Evolutionary conservation across 2,329 filamentous ascomycete genomes (phyloP), one percentile per base, ranked within the genome.

Genomic region (Paecilomyces variotii): DNA sequence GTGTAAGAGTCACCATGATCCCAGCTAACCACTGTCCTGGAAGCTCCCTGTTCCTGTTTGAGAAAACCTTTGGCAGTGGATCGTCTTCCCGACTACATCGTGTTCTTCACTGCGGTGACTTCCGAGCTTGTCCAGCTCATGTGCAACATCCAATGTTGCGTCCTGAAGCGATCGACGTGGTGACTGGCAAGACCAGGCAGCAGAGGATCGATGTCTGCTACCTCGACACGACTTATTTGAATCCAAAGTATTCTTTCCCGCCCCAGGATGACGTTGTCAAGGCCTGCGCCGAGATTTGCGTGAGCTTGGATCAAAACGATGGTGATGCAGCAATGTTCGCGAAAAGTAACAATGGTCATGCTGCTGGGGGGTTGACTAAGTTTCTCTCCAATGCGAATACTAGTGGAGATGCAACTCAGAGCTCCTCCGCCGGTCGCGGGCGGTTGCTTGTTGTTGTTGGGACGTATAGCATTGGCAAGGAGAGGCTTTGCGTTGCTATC

Each of bases 401-500:
- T 56, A 55, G 54, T 50, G 63, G 63, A 68, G 63, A 66, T 57
- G 63, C 19, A 55, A 60, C 57, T 58, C 64, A 80, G 70, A 63
- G 57, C 2, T 68, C 39, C n/a, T 24, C 39, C 19, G 19, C 14
- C 19, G n/a, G 72, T 30, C 79, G 80, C 53, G 86, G 89, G 53
- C 87, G 91, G 3, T 81, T 99, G 2, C 82, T 99, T 0, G 90
- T 99, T 4, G 85, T 99, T 5, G 95, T 96, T 61, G 94, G 94
- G 52, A 99, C 94, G 0, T 99, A 99, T 76, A 95, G 89, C 66
- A 99, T 99, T 67, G 94, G 94, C 69, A 99, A 99, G 76, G 94
- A 99, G 74, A 88, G 92, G 49, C 92, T 99, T 64, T 97, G 93
- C 71, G 81, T 96, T 32, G 92, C 91, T 51, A 96, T 99, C 63